A percentile compares a stretch with the other conserved stretches of the same genome.
Evolutionary conservation across 352 stramenopile species (phyloP).

Genomic region (Phytophthora agathidicida): DNA sequence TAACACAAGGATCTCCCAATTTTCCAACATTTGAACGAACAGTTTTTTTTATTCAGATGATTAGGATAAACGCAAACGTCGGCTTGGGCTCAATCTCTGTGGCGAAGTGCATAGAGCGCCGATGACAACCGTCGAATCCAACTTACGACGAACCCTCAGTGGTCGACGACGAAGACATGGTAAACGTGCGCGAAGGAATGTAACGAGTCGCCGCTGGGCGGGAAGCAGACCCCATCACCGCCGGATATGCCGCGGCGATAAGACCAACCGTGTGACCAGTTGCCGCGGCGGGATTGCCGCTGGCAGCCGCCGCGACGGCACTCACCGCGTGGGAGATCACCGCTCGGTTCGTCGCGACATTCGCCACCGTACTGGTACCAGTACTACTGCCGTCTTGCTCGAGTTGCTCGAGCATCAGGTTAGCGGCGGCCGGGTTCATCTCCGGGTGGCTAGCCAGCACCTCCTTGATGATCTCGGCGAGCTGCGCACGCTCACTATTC

Average conservation of each 20-base stretch:
- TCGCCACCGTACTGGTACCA: not conserved
- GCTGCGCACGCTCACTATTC: slow-evolving; percentile 15
- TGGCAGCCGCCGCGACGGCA: not conserved
- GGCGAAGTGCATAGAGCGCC: no score
- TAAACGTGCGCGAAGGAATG: no score
- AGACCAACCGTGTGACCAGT: slow-evolving; percentile 3
- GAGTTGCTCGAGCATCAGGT: not conserved
- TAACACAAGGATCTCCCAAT: no score
- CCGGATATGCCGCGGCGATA: slow-evolving; percentile 8
- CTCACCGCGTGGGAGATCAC: slow-evolving; percentile 5
- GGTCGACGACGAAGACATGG: no score
- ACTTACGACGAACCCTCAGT: no score
- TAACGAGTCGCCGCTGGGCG: not conserved
- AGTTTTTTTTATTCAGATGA: no score
- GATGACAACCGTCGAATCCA: no score
- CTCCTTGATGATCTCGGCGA: slow-evolving; percentile 16
- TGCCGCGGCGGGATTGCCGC: not conserved
- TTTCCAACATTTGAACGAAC: no score
- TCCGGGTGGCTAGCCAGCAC: slow-evolving; percentile 11
- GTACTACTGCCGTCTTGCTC: not conserved
- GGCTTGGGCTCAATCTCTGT: no score
- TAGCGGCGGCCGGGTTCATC: not conserved
- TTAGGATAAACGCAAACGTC: no score
- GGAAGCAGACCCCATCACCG: not conserved
- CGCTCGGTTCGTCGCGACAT: slow-evolving; percentile 1